phyloP scores from a whole-genome alignment of 148 eudicot species.

The Nyssa sinensis region DNA sequence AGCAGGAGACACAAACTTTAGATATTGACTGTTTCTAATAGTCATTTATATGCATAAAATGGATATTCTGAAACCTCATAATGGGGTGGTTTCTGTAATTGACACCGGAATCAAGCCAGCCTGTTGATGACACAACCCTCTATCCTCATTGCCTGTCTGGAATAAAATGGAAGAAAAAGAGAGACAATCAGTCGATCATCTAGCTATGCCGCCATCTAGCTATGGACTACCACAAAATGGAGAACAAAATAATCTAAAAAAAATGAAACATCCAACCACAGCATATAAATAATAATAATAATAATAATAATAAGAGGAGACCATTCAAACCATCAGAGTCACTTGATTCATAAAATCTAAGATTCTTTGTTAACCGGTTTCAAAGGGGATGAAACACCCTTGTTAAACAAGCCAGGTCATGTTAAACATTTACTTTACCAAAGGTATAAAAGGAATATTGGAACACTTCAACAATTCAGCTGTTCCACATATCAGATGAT shows the following conservation, averaged over 20 bases:
- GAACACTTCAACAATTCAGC: too few relatives aligned
- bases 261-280: neutral
- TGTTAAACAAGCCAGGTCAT: neutral
- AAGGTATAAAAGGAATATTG: too few relatives aligned
- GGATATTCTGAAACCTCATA: neutral
- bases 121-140: neutral
- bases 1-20: neutral
- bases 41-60: neutral
- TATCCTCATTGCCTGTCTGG: neutral
- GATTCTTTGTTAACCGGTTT: neutral
- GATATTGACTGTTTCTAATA: neutral
- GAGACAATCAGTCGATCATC: neutral
- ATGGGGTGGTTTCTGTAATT: neutral
- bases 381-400: neutral
- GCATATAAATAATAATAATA: too few relatives aligned
- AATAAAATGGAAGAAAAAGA: neutral
- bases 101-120: neutral
- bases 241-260: neutral
- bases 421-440: neutral
- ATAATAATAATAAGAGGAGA: neutral
- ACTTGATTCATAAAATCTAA: too few relatives aligned
- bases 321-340: neutral
- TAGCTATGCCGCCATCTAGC: too few relatives aligned
- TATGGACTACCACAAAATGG: neutral
- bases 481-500: neutral